phyloP scores from a whole-genome alignment of 2,329 filamentous ascomycete genomes.

The Lomentospora prolificans region DNA sequence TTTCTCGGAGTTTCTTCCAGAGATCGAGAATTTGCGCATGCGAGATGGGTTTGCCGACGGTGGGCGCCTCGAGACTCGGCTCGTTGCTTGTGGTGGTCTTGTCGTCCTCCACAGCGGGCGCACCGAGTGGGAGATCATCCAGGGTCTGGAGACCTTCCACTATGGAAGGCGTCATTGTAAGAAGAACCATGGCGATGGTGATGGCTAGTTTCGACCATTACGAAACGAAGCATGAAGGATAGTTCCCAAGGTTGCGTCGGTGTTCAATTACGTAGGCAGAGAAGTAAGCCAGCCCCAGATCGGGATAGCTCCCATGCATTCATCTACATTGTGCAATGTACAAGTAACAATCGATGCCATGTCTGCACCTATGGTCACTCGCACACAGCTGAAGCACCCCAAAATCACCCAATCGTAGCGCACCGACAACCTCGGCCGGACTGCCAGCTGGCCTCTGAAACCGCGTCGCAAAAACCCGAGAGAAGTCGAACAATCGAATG shows the following conservation, averaged over 20 bases:
- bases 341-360: too few species aligned
- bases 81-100: neutral
- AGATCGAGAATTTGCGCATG: conserved; percentile 59
- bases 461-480: conserved; percentile 2
- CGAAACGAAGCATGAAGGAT: neutral
- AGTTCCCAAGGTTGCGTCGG: neutral
- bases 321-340: neutral
- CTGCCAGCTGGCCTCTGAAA: neutral
- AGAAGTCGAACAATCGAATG: conserved; percentile 1
- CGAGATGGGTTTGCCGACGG: conserved; percentile 58
- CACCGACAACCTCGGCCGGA: neutral
- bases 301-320: neutral
- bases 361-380: too few species aligned
- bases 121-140: conserved; percentile 12
- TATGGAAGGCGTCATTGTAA: conserved; percentile 64
- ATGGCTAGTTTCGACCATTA: neutral
- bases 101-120: conserved; percentile 4
- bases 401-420: neutral
- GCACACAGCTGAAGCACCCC: neutral
- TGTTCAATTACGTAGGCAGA: neutral
- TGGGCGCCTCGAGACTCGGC: conserved; percentile 31
- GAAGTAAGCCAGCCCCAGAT: neutral
- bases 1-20: conserved; percentile 39
- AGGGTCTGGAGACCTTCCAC: conserved; percentile 47
- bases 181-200: conserved; percentile 52